Base-by-base conservation (phyloP, 352 stramenopile species). In the Phytophthora multivora region DNA sequence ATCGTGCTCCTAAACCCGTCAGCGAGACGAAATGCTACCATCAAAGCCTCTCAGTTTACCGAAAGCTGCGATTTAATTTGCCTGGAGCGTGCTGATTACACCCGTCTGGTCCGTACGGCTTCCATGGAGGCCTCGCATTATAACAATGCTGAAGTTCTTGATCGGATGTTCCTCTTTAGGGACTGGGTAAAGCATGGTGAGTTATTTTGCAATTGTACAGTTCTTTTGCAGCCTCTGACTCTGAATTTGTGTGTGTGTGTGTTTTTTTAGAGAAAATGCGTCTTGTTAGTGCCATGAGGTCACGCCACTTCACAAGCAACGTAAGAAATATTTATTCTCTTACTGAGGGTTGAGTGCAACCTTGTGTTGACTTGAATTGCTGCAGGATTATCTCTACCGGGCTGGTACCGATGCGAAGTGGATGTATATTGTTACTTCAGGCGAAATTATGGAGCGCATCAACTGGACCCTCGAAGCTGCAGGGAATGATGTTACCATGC, bases 81-180 rank as follows among this genome's bases (percentile, higher is more conserved):
- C 43, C 74, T 92, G 12, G 83, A 89, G 46, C 79, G 83, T 8
- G 79, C 75, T 40, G 83, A 92, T 52, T 92, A 90, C 59, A 87
- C 78, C 16, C 83, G 83, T 11, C 66, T 92, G 2, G 79, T 92
- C 21, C 83, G 83, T 8, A 88, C 78, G 0, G 83, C 82, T 2
- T 92, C 83, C 0, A 92, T 90, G 83, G 83, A 92, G 61, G 81
- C 80, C 1, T 90, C 83, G 28, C 83, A 90, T 45, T 90, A 90
- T 66, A 88, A 88, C 40, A 83, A 90, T 33, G 80, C 79, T 11
- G 80, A 90, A 51, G 80, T 92, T 18, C 77, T 92, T 11, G 83
- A 92, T 50, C 71, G 85, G 45, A 92, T 92, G 79, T 74, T 72
- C 15, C 66, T 92, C 15, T 92, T 92, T 51, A 71, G 82, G 31